phyloP scores from a whole-genome alignment of 768 basidiomycete genomes.

The Amanita pallidorosea region DNA sequence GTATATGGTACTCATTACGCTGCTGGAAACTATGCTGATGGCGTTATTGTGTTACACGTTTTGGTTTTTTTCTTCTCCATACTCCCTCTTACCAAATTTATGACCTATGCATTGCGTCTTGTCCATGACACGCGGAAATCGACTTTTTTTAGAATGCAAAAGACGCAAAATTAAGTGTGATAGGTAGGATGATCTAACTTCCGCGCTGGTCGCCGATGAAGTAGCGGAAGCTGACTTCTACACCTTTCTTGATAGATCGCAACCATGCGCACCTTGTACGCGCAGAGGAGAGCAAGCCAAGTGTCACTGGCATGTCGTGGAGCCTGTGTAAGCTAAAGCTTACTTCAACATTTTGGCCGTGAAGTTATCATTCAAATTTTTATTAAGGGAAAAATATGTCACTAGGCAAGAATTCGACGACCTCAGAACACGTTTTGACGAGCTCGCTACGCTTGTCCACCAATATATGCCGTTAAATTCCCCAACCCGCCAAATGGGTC shows the following conservation, averaged over 20 bases:
- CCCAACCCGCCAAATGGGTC: conserved; percentile 21
- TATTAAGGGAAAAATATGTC: conserved; percentile 66
- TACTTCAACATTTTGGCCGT: conserved; percentile 7
- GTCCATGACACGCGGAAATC: conserved; percentile 18
- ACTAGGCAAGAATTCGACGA: conserved; percentile 70
- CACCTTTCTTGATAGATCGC: conserved; percentile 34
- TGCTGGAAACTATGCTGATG: conserved; percentile 2
- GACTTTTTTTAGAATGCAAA: conserved; percentile 55
- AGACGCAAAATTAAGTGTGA: conserved; percentile 84
- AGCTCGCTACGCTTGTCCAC: conserved; percentile 46
- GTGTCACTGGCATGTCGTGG: conserved; percentile 78
- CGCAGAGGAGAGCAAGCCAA: conserved; percentile 71
- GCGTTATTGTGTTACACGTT: not conserved
- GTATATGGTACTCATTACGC: conserved; percentile 27
- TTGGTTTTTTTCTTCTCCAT: conserved; percentile 3
- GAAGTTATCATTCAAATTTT: conserved; percentile 5
- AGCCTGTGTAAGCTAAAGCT: conserved; percentile 56
- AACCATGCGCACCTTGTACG: conserved; percentile 75
- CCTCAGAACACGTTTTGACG: conserved; percentile 53
- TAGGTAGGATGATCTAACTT: conserved; percentile 37
- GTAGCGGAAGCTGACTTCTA: conserved; percentile 14
- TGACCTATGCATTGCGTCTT: conserved; percentile 12
- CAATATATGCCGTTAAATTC: conserved; percentile 26
- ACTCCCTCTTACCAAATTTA: not conserved
- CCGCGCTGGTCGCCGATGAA: conserved; percentile 7